Conservation (phyloP, 768 basidiomycete genomes). For the Suillus cothurnatus region DNA sequence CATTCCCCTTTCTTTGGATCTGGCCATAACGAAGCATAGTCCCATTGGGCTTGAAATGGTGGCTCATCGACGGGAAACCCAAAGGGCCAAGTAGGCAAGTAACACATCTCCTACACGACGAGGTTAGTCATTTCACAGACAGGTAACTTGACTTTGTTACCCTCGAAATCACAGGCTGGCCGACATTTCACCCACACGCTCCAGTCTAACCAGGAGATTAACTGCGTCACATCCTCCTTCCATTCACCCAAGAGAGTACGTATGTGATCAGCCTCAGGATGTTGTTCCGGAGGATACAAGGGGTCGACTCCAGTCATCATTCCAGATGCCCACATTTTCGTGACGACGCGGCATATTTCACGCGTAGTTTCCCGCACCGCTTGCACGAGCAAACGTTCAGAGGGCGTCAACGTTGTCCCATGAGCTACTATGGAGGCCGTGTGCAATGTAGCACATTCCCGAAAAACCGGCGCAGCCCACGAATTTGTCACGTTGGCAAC, state of each 20-base stretch:
- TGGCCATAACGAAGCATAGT: background rate
- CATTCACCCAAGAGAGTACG: conserved; percentile 12
- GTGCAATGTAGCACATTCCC: conserved; percentile 14
- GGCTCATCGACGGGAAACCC: conserved; percentile 7
- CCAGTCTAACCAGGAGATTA: conserved; percentile 26
- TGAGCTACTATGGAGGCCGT: conserved; percentile 5
- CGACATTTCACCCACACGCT: conserved; percentile 23
- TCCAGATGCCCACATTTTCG: conserved; percentile 22
- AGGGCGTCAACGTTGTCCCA: conserved; percentile 9
- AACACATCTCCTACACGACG: conserved; percentile 26
- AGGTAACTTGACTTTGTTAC: conserved; percentile 1
- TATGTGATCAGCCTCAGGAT: background rate
- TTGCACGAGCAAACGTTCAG: conserved; percentile 15
- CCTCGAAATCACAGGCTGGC: conserved; percentile 17
- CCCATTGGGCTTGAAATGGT: background rate
- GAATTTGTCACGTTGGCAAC: conserved; percentile 4
- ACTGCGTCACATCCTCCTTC: conserved; percentile 11
- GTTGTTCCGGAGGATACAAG: background rate
- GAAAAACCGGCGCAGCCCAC: conserved; percentile 15
- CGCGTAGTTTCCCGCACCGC: conserved; percentile 17
- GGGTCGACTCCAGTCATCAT: conserved; percentile 14
- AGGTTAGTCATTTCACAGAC: background rate
- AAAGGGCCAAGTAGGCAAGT: conserved; percentile 26
- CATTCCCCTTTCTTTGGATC: conserved; percentile 14
- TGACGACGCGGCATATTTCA: conserved; percentile 21